Conservation (phyloP, 768 basidiomycete genomes). For the Coprinopsis cinerea region DNA sequence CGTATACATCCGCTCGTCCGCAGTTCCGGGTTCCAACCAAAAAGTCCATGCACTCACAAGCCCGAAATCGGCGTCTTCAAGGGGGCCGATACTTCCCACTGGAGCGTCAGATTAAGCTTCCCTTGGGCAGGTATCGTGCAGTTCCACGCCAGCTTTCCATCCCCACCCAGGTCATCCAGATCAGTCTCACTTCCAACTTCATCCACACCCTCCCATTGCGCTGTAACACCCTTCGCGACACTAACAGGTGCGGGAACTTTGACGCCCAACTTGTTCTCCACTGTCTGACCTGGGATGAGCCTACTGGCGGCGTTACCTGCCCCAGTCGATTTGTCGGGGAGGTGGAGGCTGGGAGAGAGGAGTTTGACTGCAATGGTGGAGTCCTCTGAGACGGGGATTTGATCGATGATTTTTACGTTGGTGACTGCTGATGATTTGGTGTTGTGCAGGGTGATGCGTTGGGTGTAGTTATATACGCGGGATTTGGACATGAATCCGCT, state of each 20-base stretch:
- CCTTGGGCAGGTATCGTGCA: conserved; percentile 24
- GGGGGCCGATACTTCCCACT: conserved; percentile 29
- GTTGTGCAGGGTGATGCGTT: conserved; percentile 36
- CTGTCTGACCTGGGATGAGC: not conserved
- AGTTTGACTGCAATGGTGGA: conserved; percentile 37
- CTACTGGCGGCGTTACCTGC: not conserved
- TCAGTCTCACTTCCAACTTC: conserved; percentile 21
- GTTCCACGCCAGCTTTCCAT: conserved; percentile 29
- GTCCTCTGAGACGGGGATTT: conserved; percentile 33
- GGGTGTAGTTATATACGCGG: conserved; percentile 24
- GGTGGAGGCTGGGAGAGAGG: conserved; percentile 23
- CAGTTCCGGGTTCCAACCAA: not conserved
- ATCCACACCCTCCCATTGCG: conserved; percentile 35
- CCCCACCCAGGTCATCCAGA: conserved; percentile 20
- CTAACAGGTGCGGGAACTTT: conserved; percentile 17
- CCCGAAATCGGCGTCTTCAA: not conserved
- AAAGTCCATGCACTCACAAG: not conserved
- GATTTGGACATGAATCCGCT: conserved; percentile 32
- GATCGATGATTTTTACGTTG: conserved; percentile 33
- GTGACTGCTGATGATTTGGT: conserved; percentile 27
- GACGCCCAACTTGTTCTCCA: conserved; percentile 10
- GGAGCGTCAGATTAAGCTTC: conserved; percentile 28
- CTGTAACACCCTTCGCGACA: conserved; percentile 23
- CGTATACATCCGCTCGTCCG: too few species aligned
- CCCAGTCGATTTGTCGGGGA: not conserved